Evolutionary conservation across 768 basidiomycete species (phyloP), one percentile per base, ranked within the genome.

Genomic region (Mrakia hoshinonis): DNA sequence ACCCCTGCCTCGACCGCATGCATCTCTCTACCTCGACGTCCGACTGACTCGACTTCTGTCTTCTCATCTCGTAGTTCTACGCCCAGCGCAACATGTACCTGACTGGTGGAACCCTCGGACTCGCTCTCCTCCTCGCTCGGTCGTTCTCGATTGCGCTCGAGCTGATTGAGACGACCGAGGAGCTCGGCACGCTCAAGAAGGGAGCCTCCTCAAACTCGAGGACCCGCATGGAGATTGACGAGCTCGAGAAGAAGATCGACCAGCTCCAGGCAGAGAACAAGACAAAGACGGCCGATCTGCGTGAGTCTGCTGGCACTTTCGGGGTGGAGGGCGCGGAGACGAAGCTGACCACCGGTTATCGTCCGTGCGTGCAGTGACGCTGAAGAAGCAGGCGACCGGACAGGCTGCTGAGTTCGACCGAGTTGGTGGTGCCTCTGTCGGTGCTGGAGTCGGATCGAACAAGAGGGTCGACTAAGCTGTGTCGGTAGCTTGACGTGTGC

Each of bases 141-240:
- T 90, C 89, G 4, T 97, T 97, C 82, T 88, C 88, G 79, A 90
- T 98, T 79, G 85, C 90, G 58, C 86, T 93, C 77, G 92, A 97
- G 78, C 87, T 96, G 75, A 88, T 97, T 74, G 87, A 91, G 75
- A 85, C 87, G 0, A 91, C 95, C 79, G 93, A 94, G 75, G 87
- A 91, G 76, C 90, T 90, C 77, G 87, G 86, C 24, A 87, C 89
- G 76, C 79, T 97, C 72, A 92, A 94, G 83, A 84, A 87, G 75
- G 80, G 82, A 73, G 78, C 79, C 34, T 79, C 81, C 7, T 75
- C 77, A 46, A 66, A 75, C 4, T 81, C 82, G 46, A 80, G 79
- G 67, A 75, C 69, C 47, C 75, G 75, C 31, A 73, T 66, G 20
- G 60, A 74, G 70, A 65, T 70, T 38, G 79, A 75, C 15, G 85